These are phyloP conservation scores for Tetrapisispora nanseiensis DNA, from an alignment of 805 yeast genomes.

Conservation along the genomic window DNA sequence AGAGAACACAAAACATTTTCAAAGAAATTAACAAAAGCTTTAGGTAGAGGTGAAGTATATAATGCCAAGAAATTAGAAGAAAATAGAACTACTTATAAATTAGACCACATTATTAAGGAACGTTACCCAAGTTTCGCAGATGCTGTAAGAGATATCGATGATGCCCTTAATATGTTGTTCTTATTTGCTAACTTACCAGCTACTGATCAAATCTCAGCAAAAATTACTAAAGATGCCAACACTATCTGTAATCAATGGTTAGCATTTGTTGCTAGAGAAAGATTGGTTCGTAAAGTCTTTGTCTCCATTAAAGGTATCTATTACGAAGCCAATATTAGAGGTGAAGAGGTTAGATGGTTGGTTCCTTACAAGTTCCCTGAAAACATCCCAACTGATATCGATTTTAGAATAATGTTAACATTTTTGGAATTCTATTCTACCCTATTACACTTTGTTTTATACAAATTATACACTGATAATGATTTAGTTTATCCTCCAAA, in stretches of 20 bases:
- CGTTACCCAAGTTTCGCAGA: slow-evolving; percentile 91
- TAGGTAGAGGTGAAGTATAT: slow-evolving; percentile 84
- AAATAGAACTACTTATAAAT: slow-evolving; percentile 59
- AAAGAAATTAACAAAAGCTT: slow-evolving; percentile 76
- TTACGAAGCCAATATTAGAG: slow-evolving; percentile 80
- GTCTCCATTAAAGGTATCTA: slow-evolving; percentile 96
- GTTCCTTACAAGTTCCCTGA: slow-evolving; percentile 97
- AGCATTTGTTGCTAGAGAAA: slow-evolving; percentile 82
- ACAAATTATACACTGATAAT: slow-evolving; percentile 73
- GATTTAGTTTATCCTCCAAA: slow-evolving; percentile 88
- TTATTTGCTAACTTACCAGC: slow-evolving; percentile 93
- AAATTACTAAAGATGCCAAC: slow-evolving; percentile 81
- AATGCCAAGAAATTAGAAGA: slow-evolving; percentile 81
- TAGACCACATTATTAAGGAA: slow-evolving; percentile 87
- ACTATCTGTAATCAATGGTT: slow-evolving; percentile 87
- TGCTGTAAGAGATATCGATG: slow-evolving; percentile 88
- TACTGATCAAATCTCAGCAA: slow-evolving; percentile 67
- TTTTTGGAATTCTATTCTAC: slow-evolving; percentile 95
- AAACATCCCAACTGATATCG: slow-evolving; percentile 86
- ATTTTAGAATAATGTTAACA: slow-evolving; percentile 93
- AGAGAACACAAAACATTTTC: slow-evolving; percentile 94
- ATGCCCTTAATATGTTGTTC: slow-evolving; percentile 90
- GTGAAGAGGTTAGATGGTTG: slow-evolving; percentile 92
- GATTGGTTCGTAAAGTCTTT: slow-evolving; percentile 76
- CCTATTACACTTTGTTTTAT: slow-evolving; percentile 76